A percentile compares a stretch with the other conserved stretches of the same genome.
phyloP scores from a whole-genome alignment of 192 early-diverging fungal species.

The Neocallimastix lanati region DNA sequence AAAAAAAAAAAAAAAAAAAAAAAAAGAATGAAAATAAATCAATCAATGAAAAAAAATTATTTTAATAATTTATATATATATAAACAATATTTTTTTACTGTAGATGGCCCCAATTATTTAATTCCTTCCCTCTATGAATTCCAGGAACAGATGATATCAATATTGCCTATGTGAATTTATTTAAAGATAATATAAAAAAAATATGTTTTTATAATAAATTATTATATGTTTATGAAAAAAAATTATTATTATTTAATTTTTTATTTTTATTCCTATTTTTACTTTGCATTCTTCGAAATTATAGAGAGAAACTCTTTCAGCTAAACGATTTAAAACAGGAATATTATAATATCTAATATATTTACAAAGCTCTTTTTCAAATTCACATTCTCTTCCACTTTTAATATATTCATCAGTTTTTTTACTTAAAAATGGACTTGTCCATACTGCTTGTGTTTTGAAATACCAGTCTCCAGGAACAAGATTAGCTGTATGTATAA shows the following conservation, averaged over 20 bases:
- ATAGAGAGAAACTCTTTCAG: constrained; percentile 13
- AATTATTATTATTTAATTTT: no score
- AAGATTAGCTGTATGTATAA: constrained; percentile 47
- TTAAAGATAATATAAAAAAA: no score
- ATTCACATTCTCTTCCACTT: constrained; percentile 9
- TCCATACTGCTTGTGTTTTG: constrained; percentile 40
- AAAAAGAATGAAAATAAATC: no score
- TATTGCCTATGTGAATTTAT: no score
- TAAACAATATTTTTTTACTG: constrained; percentile 13
- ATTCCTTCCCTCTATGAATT: constrained; percentile 14
- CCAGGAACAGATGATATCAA: constrained; percentile 45
- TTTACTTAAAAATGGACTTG: constrained; percentile 13
- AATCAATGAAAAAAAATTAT: no score
- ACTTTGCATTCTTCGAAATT: constrained; percentile 28
- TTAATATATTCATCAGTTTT: constrained; percentile 6
- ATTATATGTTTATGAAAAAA: no score
- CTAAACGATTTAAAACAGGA: not conserved
- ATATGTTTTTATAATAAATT: no score
- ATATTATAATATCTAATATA: constrained; percentile 26
- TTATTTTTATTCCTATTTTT: no score
- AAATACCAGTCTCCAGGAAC: constrained; percentile 41
- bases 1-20: no score
- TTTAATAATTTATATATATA: no score
- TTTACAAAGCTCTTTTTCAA: constrained; percentile 30
- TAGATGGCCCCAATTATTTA: constrained; percentile 35